Percentiles rank a stretch among this genome's conserved stretches.
phyloP scores from a whole-genome alignment of 148 eudicot genomes.

The Cornus florida region DNA sequence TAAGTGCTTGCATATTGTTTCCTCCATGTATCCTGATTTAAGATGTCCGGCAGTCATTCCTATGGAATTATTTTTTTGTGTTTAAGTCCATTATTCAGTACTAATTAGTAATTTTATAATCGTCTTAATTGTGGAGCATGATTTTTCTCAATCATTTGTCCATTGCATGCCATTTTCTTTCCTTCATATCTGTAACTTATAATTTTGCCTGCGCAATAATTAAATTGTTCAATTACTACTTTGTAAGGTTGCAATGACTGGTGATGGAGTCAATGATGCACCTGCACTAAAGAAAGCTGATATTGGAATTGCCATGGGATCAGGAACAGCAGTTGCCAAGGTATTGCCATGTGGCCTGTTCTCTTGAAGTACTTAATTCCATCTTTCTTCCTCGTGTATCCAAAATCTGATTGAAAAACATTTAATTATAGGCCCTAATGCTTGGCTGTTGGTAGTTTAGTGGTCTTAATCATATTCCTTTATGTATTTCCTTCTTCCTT shows the following conservation, averaged over 20 bases:
- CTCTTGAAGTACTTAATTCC: neutral
- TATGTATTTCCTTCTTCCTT: neutral
- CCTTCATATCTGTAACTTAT: neutral
- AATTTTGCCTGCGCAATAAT: neutral
- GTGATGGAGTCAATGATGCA: conserved; percentile 99
- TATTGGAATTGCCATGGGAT: conserved; percentile 99
- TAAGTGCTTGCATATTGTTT: neutral
- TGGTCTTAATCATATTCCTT: too few relatives aligned
- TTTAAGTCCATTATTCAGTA: too few relatives aligned
- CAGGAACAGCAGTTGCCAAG: conserved; percentile 99
- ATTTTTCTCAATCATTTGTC: neutral
- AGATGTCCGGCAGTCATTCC: neutral
- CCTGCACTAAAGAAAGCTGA: conserved; percentile 98
- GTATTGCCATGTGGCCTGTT: conserved; percentile 31
- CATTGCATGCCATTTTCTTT: neutral
- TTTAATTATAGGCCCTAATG: too few relatives aligned
- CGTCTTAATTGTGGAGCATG: neutral
- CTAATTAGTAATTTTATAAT: too few relatives aligned
- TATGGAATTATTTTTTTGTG: neutral
- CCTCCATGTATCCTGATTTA: neutral
- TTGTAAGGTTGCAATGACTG: conserved; percentile 97
- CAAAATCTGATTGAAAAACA: too few relatives aligned
- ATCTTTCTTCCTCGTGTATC: conserved; percentile 3
- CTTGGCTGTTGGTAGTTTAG: too few relatives aligned
- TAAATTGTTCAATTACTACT: conserved; percentile 5